Conservation (phyloP, 192 early-diverging fungal genomes). For the Coemansia sp. region DNA sequence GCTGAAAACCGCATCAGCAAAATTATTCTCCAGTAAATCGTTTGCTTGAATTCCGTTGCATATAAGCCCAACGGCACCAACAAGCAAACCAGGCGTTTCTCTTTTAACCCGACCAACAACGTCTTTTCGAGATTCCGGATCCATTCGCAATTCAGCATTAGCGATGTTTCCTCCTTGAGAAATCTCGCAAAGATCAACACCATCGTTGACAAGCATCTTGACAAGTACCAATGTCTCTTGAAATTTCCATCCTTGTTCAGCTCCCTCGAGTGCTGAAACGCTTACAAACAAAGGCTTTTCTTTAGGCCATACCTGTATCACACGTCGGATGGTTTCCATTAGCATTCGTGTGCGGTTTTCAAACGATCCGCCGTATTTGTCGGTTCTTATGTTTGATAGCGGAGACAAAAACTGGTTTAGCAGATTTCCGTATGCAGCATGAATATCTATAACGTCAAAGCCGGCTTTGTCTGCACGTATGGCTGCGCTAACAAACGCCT, state of each 20-base stretch:
- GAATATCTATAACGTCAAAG: conserved; percentile 86
- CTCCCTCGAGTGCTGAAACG: conserved; percentile 53
- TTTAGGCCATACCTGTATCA: conserved; percentile 71
- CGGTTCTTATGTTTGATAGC: conserved; percentile 80
- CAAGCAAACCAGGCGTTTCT: conserved; percentile 49
- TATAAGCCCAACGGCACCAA: conserved; percentile 67
- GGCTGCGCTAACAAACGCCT: conserved; percentile 68
- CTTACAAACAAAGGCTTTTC: conserved; percentile 85
- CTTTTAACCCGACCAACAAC: conserved; percentile 60
- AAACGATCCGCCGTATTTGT: conserved; percentile 87
- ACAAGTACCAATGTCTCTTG: conserved; percentile 67
- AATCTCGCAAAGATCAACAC: conserved; percentile 74
- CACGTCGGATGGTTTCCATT: conserved; percentile 62
- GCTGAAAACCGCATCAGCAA: conserved; percentile 69
- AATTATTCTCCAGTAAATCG: conserved; percentile 58
- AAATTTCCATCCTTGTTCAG: conserved; percentile 56
- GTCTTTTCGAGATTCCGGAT: conserved; percentile 58
- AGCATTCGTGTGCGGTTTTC: conserved; percentile 83
- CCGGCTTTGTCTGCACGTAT: conserved; percentile 74
- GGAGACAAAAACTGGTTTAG: conserved; percentile 77
- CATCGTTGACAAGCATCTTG: conserved; percentile 55
- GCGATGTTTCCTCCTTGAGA: conserved; percentile 70
- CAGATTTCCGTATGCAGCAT: conserved; percentile 89
- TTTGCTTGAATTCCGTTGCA: conserved; percentile 62
- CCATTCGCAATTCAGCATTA: conserved; percentile 33